Evolutionary conservation across 2,329 filamentous ascomycete species (phyloP).

Genomic region (Rhinocladiella similis): DNA sequence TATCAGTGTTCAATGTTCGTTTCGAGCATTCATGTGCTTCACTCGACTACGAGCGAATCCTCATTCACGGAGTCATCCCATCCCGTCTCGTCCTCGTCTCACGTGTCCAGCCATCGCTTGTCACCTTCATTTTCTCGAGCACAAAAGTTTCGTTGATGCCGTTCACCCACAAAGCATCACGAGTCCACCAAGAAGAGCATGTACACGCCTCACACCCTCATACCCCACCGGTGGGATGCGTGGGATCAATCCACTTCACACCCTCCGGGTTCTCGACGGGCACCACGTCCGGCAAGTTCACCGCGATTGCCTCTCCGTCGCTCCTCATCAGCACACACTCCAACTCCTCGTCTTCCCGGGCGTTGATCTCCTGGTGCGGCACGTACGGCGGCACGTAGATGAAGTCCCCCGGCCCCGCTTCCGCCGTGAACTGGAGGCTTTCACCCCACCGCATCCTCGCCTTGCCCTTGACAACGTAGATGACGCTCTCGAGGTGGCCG

Average conservation of each 20-base stretch:
- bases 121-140: too few relatives aligned
- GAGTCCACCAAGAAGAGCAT: too few relatives aligned
- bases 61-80: too few relatives aligned
- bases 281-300: constrained; percentile 45
- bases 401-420: constrained; percentile 49
- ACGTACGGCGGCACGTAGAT: constrained; percentile 49
- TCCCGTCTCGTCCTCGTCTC: too few relatives aligned
- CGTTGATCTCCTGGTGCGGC: constrained; percentile 51
- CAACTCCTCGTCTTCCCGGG: constrained; percentile 41
- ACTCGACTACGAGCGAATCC: too few relatives aligned
- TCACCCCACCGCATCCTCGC: constrained; percentile 50
- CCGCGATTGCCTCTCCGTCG: constrained; percentile 46
- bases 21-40: too few relatives aligned
- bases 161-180: too few relatives aligned
- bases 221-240: constrained; percentile 38
- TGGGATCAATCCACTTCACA: constrained; percentile 49
- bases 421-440: constrained; percentile 46
- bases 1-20: too few relatives aligned
- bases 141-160: too few relatives aligned
- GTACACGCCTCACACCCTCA: too few relatives aligned
- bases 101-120: too few relatives aligned
- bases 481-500: constrained; percentile 47
- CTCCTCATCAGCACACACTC: constrained; percentile 47
- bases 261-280: constrained; percentile 44
- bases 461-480: constrained; percentile 47